These are phyloP conservation scores for Otatea glauca DNA, from an alignment of 176 grass and related monocot genomes.

Conservation along the genomic window DNA sequence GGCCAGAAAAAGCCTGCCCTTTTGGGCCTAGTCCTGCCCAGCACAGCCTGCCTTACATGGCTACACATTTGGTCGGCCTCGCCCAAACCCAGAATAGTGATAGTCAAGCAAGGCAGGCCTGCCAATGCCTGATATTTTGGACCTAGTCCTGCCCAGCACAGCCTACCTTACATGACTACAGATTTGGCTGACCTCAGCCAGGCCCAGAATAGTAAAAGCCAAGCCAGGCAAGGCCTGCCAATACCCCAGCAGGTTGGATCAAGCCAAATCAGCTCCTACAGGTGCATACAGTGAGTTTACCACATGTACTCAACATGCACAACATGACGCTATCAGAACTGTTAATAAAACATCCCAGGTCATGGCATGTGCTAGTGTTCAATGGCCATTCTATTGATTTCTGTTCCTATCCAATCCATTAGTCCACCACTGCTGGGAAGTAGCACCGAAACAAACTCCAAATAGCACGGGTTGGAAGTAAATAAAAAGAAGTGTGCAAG, in stretches of 20 bases:
- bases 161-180: constrained; percentile 8
- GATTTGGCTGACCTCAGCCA: constrained; percentile 18
- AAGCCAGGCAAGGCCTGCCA: constrained; percentile 16
- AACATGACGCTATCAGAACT: not conserved
- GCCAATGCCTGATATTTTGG: constrained; percentile 18
- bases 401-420: not conserved
- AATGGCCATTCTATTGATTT: not conserved
- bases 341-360: not conserved
- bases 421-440: not conserved
- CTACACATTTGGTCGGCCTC: constrained; percentile 5
- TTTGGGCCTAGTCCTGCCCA: constrained; percentile 19
- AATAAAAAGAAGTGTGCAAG: not conserved
- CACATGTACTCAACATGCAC: not conserved
- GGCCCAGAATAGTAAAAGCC: constrained; percentile 19
- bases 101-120: constrained; percentile 9
- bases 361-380: not conserved
- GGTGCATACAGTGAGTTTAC: not conserved
- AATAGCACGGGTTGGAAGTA: not conserved
- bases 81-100: constrained; percentile 8
- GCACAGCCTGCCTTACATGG: not conserved
- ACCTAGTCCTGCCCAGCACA: constrained; percentile 5
- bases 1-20: constrained; percentile 11
- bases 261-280: constrained; percentile 11
- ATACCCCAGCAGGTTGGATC: constrained; percentile 34
- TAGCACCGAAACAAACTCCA: not conserved